phyloP scores from a whole-genome alignment of 2,329 filamentous ascomycete species.

The Ophiostoma sp. region DNA sequence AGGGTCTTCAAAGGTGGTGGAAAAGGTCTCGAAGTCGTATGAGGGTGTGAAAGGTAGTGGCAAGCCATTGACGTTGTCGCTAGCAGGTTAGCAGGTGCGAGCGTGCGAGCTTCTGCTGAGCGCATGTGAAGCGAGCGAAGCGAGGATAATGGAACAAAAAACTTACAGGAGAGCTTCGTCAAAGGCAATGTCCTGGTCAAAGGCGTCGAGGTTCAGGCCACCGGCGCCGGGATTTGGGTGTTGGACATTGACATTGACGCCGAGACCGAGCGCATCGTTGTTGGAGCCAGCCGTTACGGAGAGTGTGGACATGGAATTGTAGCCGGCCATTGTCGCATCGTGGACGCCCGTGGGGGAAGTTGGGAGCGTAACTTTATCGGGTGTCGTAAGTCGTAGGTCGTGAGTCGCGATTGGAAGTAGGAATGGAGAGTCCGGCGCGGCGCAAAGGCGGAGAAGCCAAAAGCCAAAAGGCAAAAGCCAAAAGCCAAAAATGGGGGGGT shows the following conservation, averaged over 20 bases:
- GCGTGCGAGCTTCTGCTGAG: neutral
- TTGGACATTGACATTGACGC: constrained; percentile 41
- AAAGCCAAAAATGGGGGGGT: neutral
- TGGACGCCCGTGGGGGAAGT: neutral
- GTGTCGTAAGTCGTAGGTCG: neutral
- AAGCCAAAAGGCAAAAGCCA: neutral
- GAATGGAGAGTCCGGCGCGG: neutral
- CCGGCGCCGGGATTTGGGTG: constrained; percentile 35
- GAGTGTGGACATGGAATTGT: constrained; percentile 57
- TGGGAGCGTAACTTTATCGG: neutral
- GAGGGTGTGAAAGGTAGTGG: constrained; percentile 55
- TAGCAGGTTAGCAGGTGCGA: constrained; percentile 30
- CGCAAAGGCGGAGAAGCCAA: constrained; percentile 10
- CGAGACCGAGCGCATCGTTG: constrained; percentile 51
- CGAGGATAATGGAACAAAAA: neutral
- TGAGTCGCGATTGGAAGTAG: neutral
- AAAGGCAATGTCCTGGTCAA: constrained; percentile 55
- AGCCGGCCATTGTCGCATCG: constrained; percentile 51
- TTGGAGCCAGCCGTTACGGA: constrained; percentile 45
- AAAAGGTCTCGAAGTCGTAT: constrained; percentile 62
- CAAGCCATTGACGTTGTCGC: constrained; percentile 47
- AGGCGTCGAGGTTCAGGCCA: constrained; percentile 49
- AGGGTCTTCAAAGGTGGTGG: constrained; percentile 65
- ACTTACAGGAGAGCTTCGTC: constrained; percentile 60
- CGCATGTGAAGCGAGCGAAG: neutral